These are phyloP conservation scores for Cystobasidium onofrii DNA, from an alignment of 768 basidiomycete genomes.

Conservation along the genomic window DNA sequence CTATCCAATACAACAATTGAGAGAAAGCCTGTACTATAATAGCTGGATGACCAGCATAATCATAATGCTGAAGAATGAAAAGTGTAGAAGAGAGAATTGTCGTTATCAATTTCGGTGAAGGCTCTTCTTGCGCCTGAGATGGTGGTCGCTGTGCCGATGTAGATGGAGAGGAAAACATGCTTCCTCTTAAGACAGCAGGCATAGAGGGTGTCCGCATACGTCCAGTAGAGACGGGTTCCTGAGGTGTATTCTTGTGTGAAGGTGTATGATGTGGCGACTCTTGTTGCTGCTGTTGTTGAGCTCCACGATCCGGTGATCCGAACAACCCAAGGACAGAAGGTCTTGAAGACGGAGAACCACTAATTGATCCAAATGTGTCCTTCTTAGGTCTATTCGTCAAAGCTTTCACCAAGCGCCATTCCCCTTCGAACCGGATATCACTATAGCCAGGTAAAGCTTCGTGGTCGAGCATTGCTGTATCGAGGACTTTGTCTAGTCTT, in stretches of 20 bases:
- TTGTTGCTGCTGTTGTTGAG: not conserved
- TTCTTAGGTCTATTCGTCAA: constrained; percentile 45
- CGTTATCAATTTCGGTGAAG: constrained; percentile 55
- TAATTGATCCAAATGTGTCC: constrained; percentile 30
- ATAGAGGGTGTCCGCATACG: constrained; percentile 25
- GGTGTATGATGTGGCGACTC: not conserved
- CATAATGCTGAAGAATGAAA: constrained; percentile 69
- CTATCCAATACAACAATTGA: constrained; percentile 97
- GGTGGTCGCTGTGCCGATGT: not conserved
- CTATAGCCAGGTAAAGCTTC: constrained; percentile 66
- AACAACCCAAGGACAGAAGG: constrained; percentile 27
- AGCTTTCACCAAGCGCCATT: constrained; percentile 58
- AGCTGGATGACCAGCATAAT: constrained; percentile 67
- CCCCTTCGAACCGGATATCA: constrained; percentile 83
- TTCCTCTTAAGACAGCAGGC: not conserved
- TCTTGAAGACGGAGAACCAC: not conserved
- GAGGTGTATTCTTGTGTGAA: not conserved
- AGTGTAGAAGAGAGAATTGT: constrained; percentile 77
- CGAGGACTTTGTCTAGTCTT: constrained; percentile 75
- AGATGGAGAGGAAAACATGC: constrained; percentile 8
- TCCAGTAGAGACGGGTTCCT: not conserved
- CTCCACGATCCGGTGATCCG: constrained; percentile 11
- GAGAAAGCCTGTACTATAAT: constrained; percentile 86
- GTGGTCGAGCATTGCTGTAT: constrained; percentile 72
- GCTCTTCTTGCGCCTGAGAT: not conserved